Evolutionary conservation across 768 basidiomycete species (phyloP), one percentile per base, ranked within the genome.

Genomic region (Hericium coralloides): DNA sequence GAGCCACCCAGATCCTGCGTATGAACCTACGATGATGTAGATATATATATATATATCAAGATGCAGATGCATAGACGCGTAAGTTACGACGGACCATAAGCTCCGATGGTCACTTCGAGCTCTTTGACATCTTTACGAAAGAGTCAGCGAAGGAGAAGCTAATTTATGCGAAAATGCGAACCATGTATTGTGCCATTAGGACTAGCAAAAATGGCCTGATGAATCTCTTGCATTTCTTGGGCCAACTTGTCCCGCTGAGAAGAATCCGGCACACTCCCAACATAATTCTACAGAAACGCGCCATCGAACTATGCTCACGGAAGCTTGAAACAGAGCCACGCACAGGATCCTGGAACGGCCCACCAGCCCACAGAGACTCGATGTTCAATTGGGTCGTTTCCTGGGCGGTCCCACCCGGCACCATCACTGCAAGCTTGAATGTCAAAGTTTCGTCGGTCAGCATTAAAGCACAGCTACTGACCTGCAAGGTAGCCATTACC

Each of bases 291-390:
- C 74, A 74, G 4, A 15, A 15, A 43, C 5, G 4, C 17, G 15
- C 15, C 41, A 12, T 83, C 83, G 49, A 51, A 31, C 18, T 17
- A 7, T 12, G 7, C 23, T 26, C n/a, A 38, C 10, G 3, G 7
- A 20, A 43, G 4, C 41, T 4, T 43, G 41, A 18, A 18, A 5
- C 5, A 39, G n/a, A 2, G 15, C 7, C 41, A 63, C 76, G 37
- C 64, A 87, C 85, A 9, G 79, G 76, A 63, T 86, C 81, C 51
- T 79, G 74, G 59, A 86, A 86, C 8, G 85, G 83, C 3, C 87
- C 87, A 18, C 87, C 87, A 18, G 81, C 76, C 87, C 88, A 89
- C 8, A 90, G 71, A 14, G 83, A 82, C 64, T 90, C 87, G 49
- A 90, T 83, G 64, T 90, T 89, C 26, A 90, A 70, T 59, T 85